Base-by-base conservation (phyloP, 805 yeast species). In the Ogataea trehalophila region DNA sequence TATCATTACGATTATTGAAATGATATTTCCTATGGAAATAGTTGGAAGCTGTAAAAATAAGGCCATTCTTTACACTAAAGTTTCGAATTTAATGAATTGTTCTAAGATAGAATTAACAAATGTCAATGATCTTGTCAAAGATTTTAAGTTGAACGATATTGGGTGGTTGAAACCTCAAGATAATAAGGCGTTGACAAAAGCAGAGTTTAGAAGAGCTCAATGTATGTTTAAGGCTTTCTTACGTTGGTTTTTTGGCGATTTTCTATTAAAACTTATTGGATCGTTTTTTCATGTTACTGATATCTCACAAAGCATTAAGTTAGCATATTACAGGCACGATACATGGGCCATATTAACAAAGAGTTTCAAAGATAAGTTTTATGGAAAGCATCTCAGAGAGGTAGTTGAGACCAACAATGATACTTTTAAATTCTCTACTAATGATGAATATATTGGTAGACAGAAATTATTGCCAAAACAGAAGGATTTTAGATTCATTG, bases 221-320 rank as follows among this genome's bases (percentile, higher is more conserved):
- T 16, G 46, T 0, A 54, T 76, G 16, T 60, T 81, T 13, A 46
- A 54, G 2, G 52, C 58, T 2, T 79, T 87, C 42, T 26, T 85
- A 1, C 42, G 44, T 1, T 91, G 96, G 96, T 42, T 85, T 2
- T 76, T 85, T 37, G 51, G 63, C 0, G 37, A 34, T 0, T 72
- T 81, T 43, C 52, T 87, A 0, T 66, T 75, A 7, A 71, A 67
- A 16, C 49, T 86, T 1, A 54, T 87, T 0, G 62, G 69, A 0
- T 62, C 76, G 0, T 79, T 77, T 56, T 90, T 88, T 68, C 83
- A 86, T 58, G 81, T 84, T 5, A 83, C 94, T 0, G 85, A 82
- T 42, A 63, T 70, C 1, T 75, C 79, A 9, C 70, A 62, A 17
- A 59, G 69, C 0, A 64, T 60, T 9, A 64, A 66, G 4, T 48